phyloP scores from a whole-genome alignment of 169 alveolate species.

The Eimeria tenella region DNA sequence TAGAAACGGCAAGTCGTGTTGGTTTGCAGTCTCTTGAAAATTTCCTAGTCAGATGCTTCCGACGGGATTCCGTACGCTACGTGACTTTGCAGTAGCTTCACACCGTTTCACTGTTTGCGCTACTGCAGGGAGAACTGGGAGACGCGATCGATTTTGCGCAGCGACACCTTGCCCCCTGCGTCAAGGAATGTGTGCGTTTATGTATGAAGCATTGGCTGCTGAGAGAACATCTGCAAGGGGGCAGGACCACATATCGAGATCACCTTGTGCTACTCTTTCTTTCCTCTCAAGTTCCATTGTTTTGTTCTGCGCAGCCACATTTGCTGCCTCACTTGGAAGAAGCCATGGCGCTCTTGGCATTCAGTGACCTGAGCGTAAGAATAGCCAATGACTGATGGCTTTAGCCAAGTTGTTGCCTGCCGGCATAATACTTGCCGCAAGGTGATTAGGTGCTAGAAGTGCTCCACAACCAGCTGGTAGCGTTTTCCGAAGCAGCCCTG shows the following conservation, averaged over 20 bases:
- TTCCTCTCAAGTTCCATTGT: background rate
- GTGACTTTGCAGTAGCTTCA: background rate
- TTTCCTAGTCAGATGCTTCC: background rate
- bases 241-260: too few species aligned
- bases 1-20: slow-evolving; percentile 60
- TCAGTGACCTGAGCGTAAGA: slow-evolving; percentile 77
- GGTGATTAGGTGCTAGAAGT: too few species aligned
- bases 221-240: too few species aligned
- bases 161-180: slow-evolving; percentile 78
- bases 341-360: slow-evolving; percentile 79
- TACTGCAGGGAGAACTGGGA: slow-evolving; percentile 65
- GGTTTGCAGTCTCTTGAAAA: background rate
- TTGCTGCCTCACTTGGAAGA: slow-evolving; percentile 78
- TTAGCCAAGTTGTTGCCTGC: background rate
- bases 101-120: background rate
- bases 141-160: slow-evolving; percentile 80
- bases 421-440: too few species aligned
- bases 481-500: background rate
- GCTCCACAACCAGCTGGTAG: background rate
- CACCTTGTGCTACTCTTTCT: background rate
- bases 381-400: background rate
- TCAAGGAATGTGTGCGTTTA: slow-evolving; percentile 73
- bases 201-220: background rate
- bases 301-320: slow-evolving; percentile 69
- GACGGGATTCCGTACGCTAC: background rate